Conservation (phyloP, 306 rosid species). For the Alnus rubra region DNA sequence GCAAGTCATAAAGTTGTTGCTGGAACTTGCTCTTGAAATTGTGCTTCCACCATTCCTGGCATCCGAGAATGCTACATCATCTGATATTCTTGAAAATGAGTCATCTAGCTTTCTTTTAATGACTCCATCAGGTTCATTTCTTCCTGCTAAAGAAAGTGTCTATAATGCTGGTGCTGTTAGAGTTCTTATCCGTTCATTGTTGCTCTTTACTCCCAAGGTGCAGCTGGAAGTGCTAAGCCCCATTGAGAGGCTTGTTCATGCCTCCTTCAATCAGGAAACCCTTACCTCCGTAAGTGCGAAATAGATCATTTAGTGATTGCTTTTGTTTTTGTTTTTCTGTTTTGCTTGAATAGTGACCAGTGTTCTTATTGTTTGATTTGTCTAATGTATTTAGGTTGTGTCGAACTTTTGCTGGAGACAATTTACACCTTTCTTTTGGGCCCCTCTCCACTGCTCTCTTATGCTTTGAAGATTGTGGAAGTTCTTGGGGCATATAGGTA, state of each 20-base stretch:
- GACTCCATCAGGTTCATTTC: constrained; percentile 79
- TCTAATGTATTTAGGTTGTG: constrained; percentile 64
- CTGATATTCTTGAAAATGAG: constrained; percentile 48
- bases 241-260: constrained; percentile 77
- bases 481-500: constrained; percentile 97
- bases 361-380: constrained; percentile 20
- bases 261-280: constrained; percentile 86
- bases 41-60: constrained; percentile 77
- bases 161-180: constrained; percentile 87
- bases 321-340: background rate
- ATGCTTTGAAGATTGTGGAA: constrained; percentile 85
- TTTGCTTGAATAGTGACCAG: constrained; percentile 24
- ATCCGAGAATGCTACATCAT: constrained; percentile 51
- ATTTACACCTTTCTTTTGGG: constrained; percentile 86
- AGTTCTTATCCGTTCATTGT: constrained; percentile 77
- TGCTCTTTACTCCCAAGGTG: constrained; percentile 84
- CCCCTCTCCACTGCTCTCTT: constrained; percentile 79
- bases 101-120: constrained; percentile 52
- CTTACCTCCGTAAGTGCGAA: constrained; percentile 84
- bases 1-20: constrained; percentile 88
- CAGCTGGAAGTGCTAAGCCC: constrained; percentile 76
- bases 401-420: constrained; percentile 87
- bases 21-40: constrained; percentile 93
- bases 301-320: constrained; percentile 9
- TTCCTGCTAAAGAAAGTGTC: constrained; percentile 70